phyloP scores from a whole-genome alignment of 2,329 filamentous ascomycete genomes.

The Epichloe glyceriae region DNA sequence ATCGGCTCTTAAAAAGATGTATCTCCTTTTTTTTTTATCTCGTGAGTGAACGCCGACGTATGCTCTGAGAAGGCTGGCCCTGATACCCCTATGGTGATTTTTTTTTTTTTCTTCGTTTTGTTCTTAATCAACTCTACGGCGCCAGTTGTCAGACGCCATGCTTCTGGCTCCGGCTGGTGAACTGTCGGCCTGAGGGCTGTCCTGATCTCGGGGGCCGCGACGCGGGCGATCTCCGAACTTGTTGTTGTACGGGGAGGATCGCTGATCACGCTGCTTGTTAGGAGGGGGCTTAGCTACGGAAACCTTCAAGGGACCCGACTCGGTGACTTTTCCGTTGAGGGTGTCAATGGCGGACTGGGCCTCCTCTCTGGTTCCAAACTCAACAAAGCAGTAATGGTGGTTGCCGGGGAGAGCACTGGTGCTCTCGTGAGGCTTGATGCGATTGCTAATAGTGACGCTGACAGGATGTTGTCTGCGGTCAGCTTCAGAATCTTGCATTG shows the following conservation, averaged over 20 bases:
- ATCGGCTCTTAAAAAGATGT: no score
- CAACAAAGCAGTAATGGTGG: slow-evolving; percentile 54
- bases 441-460: slow-evolving; percentile 28
- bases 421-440: slow-evolving; percentile 45
- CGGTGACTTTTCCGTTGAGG: slow-evolving; percentile 12
- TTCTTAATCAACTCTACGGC: slow-evolving; percentile 1
- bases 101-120: no score
- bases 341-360: slow-evolving; percentile 33
- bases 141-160: slow-evolving; percentile 5
- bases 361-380: slow-evolving; percentile 42
- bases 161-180: slow-evolving; percentile 2
- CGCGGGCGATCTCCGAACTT: not conserved
- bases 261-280: slow-evolving; percentile 1
- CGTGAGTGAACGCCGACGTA: not conserved
- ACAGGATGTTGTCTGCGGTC: not conserved
- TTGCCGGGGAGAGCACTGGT: slow-evolving; percentile 38
- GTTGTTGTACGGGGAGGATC: not conserved
- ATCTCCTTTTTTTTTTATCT: not conserved
- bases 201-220: not conserved
- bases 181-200: not conserved
- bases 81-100: accelerated
- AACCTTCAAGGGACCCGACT: slow-evolving; percentile 12
- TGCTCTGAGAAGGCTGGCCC: not conserved
- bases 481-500: not conserved
- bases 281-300: slow-evolving; percentile 6